A percentile compares a stretch with the other conserved stretches of the same genome.
Conservation (phyloP, 352 stramenopile genomes). For the Phytophthora tentaculata region DNA sequence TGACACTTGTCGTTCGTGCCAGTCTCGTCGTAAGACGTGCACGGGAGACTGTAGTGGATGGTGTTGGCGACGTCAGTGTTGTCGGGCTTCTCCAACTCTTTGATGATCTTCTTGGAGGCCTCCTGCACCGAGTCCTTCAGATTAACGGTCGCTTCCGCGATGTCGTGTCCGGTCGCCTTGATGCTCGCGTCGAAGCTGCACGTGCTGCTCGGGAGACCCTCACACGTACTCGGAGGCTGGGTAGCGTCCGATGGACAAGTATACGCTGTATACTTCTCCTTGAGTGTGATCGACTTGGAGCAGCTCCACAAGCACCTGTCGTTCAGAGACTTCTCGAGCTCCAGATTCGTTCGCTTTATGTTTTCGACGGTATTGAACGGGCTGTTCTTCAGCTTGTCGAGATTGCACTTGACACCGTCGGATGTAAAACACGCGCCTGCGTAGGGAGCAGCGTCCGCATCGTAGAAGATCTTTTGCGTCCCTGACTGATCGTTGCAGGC, state of each 20-base stretch:
- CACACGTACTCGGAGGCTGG: not conserved
- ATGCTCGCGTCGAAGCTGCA: conserved; percentile 52
- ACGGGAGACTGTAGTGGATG: conserved; percentile 22
- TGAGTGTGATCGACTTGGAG: conserved; percentile 12
- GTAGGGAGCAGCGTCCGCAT: not conserved
- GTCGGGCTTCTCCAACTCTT: conserved; percentile 1
- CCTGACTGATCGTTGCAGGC: not conserved
- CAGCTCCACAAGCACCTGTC: conserved; percentile 9
- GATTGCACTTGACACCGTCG: conserved; percentile 3
- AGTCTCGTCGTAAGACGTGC: conserved; percentile 14
- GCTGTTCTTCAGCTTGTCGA: conserved; percentile 11
- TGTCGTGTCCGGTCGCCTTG: conserved; percentile 39
- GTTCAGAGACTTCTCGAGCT: conserved; percentile 5
- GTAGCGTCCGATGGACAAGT: conserved; percentile 2
- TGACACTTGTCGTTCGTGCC: conserved; percentile 5
- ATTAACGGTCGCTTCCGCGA: conserved; percentile 23
- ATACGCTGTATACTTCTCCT: conserved; percentile 11
- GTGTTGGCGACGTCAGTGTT: conserved; percentile 4
- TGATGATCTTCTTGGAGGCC: not conserved
- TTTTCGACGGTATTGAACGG: conserved; percentile 2
- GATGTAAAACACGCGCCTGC: not conserved
- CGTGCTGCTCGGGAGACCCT: not conserved
- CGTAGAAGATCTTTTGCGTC: conserved; percentile 13
- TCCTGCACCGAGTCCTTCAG: conserved; percentile 35
- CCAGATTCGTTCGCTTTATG: not conserved